A percentile compares a stretch with the other conserved stretches of the same genome.
Conservation (phyloP, 306 rosid genomes). For the Prinsepia uniflora region DNA sequence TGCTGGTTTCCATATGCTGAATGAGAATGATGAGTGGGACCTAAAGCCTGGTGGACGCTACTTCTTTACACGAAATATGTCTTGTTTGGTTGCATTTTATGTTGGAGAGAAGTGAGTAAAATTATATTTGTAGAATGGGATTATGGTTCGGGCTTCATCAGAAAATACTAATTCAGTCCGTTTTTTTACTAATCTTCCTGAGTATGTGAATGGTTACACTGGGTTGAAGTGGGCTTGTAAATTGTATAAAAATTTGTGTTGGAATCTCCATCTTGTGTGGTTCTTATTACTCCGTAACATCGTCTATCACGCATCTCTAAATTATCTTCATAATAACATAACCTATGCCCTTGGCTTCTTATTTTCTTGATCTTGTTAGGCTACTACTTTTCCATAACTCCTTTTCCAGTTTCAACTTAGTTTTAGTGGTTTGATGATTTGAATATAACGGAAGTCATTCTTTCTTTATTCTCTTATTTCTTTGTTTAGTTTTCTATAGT, state of each 20-base stretch:
- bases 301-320: too few species aligned
- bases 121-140: not conserved
- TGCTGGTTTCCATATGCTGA: conserved; percentile 72
- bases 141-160: not conserved
- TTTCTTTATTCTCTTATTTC: not conserved
- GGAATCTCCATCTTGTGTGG: not conserved
- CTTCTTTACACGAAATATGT: conserved; percentile 90
- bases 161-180: not conserved
- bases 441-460: not conserved
- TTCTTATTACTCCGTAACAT: too few species aligned
- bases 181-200: not conserved
- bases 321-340: too few species aligned
- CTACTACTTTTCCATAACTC: not conserved
- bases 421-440: not conserved
- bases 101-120: conserved; percentile 71
- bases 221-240: not conserved
- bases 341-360: too few species aligned
- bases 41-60: conserved; percentile 92
- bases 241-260: not conserved
- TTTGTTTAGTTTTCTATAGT: not conserved
- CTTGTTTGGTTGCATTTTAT: conserved; percentile 84
- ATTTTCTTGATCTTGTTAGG: too few species aligned
- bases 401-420: not conserved
- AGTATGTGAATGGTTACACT: not conserved
- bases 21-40: conserved; percentile 83